Percentiles rank a stretch among this genome's conserved stretches.
phyloP scores from a whole-genome alignment of 768 basidiomycete genomes.

The Calocybe cyanea region DNA sequence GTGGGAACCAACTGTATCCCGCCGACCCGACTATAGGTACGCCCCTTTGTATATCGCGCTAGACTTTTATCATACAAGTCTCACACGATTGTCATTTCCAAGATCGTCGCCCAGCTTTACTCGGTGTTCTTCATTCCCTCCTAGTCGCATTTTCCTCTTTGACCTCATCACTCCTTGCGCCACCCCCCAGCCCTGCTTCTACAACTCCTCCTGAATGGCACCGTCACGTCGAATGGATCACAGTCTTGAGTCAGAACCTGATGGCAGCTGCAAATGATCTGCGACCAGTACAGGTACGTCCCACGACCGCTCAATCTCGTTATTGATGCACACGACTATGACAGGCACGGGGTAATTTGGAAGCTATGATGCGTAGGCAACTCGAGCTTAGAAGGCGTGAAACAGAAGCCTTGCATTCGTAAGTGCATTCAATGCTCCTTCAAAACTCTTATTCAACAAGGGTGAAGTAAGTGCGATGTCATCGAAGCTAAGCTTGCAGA shows the following conservation, averaged over 20 bases:
- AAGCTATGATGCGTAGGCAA: conserved; percentile 78
- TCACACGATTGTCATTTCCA: conserved; percentile 7
- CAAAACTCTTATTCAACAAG: background rate
- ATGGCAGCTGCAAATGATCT: conserved; percentile 90
- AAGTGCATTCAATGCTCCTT: conserved; percentile 20
- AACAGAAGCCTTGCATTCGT: conserved; percentile 68
- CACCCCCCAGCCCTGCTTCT: conserved; percentile 50
- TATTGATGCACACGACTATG: conserved; percentile 1
- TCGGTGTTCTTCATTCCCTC: conserved; percentile 69
- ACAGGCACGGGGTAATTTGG: conserved; percentile 78
- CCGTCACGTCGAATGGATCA: conserved; percentile 76
- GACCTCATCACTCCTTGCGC: conserved; percentile 62
- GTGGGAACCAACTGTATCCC: conserved; percentile 79
- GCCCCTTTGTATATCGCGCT: conserved; percentile 12
- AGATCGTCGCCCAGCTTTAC: conserved; percentile 79
- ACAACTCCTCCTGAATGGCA: conserved; percentile 65
- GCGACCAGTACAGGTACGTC: conserved; percentile 74
- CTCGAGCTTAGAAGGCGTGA: conserved; percentile 72
- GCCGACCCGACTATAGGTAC: conserved; percentile 64
- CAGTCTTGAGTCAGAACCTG: conserved; percentile 76
- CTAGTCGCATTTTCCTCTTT: conserved; percentile 77
- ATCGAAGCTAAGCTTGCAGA: conserved; percentile 61
- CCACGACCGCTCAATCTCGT: background rate
- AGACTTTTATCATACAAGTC: background rate
- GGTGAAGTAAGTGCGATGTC: conserved; percentile 63